phyloP scores from a whole-genome alignment of 2,329 filamentous ascomycete species.

The Chalaropsis ovoidea region DNA sequence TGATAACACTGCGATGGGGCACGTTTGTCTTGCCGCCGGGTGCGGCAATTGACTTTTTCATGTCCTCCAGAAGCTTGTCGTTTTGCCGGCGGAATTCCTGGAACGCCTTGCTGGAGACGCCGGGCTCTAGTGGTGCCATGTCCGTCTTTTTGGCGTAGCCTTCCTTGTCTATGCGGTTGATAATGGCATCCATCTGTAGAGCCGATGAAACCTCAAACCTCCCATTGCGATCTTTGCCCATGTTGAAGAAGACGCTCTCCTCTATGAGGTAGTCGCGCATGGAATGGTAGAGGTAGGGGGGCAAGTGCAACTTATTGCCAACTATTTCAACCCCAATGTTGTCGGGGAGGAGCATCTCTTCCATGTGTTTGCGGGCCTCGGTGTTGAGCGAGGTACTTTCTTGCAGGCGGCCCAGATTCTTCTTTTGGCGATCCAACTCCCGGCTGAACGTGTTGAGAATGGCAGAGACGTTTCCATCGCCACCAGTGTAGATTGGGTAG shows the following conservation, averaged over 20 bases:
- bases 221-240: slow-evolving; percentile 36
- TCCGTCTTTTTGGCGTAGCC: slow-evolving; percentile 22
- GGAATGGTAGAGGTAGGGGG: slow-evolving; percentile 56
- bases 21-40: slow-evolving; percentile 20
- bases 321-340: slow-evolving; percentile 46
- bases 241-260: slow-evolving; percentile 40
- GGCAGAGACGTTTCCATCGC: slow-evolving; percentile 31
- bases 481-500: background rate
- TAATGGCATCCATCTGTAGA: slow-evolving; percentile 40
- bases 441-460: slow-evolving; percentile 30
- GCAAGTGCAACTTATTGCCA: slow-evolving; percentile 41
- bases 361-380: slow-evolving; percentile 36
- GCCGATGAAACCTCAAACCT: slow-evolving; percentile 36
- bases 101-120: slow-evolving; percentile 32
- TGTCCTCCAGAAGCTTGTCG: slow-evolving; percentile 32
- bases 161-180: slow-evolving; percentile 35
- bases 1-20: slow-evolving; percentile 34
- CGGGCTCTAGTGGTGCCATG: slow-evolving; percentile 12
- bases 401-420: slow-evolving; percentile 13
- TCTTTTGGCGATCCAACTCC: slow-evolving; percentile 31
- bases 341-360: slow-evolving; percentile 48
- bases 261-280: slow-evolving; percentile 45
- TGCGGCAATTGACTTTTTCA: slow-evolving; percentile 30
- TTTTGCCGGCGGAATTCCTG: slow-evolving; percentile 30
- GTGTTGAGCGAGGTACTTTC: slow-evolving; percentile 19